phyloP scores from a whole-genome alignment of 768 basidiomycete genomes.

The Leccinellum luteum region DNA sequence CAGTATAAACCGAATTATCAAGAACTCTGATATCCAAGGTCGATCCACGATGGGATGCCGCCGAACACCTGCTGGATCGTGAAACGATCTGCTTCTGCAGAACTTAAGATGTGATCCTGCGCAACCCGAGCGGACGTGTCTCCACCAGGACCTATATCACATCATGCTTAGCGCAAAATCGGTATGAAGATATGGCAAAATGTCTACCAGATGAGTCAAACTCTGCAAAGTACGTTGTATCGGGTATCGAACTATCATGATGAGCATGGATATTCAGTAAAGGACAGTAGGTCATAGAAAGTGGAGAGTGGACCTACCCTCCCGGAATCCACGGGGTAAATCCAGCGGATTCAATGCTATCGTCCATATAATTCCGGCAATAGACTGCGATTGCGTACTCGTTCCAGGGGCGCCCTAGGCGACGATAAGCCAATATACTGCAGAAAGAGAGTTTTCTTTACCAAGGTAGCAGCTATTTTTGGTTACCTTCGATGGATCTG shows the following conservation, averaged over 20 bases:
- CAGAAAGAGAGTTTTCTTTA: background rate
- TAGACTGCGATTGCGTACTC: conserved; percentile 55
- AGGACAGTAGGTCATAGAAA: background rate
- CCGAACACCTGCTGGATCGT: background rate
- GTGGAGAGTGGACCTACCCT: conserved; percentile 2
- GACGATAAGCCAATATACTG: background rate
- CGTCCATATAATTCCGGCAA: conserved; percentile 20
- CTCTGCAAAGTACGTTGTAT: background rate
- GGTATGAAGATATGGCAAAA: background rate
- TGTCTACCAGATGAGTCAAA: background rate
- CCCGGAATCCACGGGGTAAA: conserved; percentile 45
- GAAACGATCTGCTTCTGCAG: background rate
- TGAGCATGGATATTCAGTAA: background rate
- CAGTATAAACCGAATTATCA: background rate
- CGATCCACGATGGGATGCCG: background rate
- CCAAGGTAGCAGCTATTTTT: conserved; percentile 50
- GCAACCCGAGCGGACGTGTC: background rate
- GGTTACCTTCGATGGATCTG: conserved; percentile 48
- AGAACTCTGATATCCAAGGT: background rate
- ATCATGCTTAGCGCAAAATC: background rate
- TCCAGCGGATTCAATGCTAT: conserved; percentile 49
- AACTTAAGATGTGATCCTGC: background rate
- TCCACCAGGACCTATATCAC: background rate
- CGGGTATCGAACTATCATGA: background rate
- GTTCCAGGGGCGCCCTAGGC: conserved; percentile 55